A percentile compares a stretch with the other conserved stretches of the same genome.
phyloP scores from a whole-genome alignment of 1,139 yeast species.

The Yamadazyma buinensis region DNA sequence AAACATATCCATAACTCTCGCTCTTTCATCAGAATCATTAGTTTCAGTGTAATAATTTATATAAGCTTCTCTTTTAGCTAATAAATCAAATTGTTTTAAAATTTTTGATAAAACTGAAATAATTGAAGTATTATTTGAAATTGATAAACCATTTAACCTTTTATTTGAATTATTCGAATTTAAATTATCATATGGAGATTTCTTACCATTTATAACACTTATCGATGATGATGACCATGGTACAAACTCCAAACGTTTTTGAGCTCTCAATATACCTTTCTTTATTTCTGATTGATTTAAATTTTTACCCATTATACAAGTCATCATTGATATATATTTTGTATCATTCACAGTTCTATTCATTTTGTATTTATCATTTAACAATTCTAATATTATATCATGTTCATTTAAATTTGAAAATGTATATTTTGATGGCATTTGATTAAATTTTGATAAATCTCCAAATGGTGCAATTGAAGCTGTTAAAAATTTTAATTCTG shows the following conservation, averaged over 20 bases:
- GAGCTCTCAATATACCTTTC: conserved; percentile 74
- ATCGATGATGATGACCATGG: conserved; percentile 86
- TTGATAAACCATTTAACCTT: conserved; percentile 67
- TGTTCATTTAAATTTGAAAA: conserved; percentile 64
- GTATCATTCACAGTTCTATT: conserved; percentile 33
- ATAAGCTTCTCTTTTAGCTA: conserved; percentile 81
- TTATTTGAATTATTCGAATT: conserved; percentile 12
- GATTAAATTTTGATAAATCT: conserved; percentile 19
- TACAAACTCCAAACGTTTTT: conserved; percentile 74
- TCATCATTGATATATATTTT: conserved; percentile 66
- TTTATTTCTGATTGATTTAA: conserved; percentile 73
- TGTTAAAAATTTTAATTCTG: conserved; percentile 81
- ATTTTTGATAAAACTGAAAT: conserved; percentile 62
- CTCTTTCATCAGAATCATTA: conserved; percentile 41
- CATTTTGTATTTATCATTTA: conserved; percentile 79
- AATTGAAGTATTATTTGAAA: conserved; percentile 75
- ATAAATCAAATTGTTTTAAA: conserved; percentile 71
- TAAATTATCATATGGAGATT: conserved; percentile 56
- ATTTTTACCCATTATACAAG: conserved; percentile 65
- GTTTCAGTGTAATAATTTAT: conserved; percentile 68
- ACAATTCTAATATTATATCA: conserved; percentile 77
- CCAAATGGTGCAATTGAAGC: conserved; percentile 85
- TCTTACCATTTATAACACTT: conserved; percentile 73
- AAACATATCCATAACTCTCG: conserved; percentile 66
- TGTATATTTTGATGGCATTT: conserved; percentile 47